phyloP scores from a whole-genome alignment of 495 filamentous ascomycete genomes.

The Trichoderma parareesei region DNA sequence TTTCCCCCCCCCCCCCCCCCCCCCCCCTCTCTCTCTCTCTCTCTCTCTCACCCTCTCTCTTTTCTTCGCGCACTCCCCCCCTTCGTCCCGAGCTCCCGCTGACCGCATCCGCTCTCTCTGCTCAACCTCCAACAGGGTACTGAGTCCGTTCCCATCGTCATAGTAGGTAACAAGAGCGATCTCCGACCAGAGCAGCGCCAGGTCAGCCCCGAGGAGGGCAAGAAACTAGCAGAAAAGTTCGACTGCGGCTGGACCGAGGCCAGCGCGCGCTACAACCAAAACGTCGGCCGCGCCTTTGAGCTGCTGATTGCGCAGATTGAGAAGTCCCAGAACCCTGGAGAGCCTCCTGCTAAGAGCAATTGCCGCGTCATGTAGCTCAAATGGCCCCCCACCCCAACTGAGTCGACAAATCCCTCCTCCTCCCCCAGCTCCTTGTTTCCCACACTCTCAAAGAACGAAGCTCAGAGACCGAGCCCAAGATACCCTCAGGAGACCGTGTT shows the following conservation, averaged over 20 bases:
- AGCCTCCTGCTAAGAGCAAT: conserved; percentile 69
- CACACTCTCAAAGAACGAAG: too few species aligned
- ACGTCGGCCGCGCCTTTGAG: conserved; percentile 89
- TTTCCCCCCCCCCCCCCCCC: conserved; percentile 8
- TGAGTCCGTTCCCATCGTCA: conserved; percentile 82
- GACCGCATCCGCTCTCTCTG: too few species aligned
- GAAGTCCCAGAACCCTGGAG: conserved; percentile 83
- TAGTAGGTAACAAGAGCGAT: conserved; percentile 97
- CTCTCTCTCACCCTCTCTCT: conserved; percentile 8
- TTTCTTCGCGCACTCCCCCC: too few species aligned
- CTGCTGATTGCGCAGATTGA: conserved; percentile 92
- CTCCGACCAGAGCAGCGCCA: conserved; percentile 88
- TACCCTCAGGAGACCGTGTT: not conserved
- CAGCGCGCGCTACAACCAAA: conserved; percentile 86
- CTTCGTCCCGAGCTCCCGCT: too few species aligned
- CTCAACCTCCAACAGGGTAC: conserved; percentile 54
- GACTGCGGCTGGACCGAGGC: conserved; percentile 93
- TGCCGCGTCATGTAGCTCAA: conserved; percentile 68
- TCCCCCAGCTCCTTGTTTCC: too few species aligned
- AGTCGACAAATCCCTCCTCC: too few species aligned
- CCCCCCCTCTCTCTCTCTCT: conserved; percentile 8
- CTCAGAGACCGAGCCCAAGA: not conserved
- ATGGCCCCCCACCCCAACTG: conserved; percentile 12
- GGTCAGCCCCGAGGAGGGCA: conserved; percentile 77
- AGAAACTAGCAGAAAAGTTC: conserved; percentile 71